These are phyloP conservation scores for Seiridium unicorne DNA, from an alignment of 2,329 filamentous ascomycete species.

Conservation along the genomic window DNA sequence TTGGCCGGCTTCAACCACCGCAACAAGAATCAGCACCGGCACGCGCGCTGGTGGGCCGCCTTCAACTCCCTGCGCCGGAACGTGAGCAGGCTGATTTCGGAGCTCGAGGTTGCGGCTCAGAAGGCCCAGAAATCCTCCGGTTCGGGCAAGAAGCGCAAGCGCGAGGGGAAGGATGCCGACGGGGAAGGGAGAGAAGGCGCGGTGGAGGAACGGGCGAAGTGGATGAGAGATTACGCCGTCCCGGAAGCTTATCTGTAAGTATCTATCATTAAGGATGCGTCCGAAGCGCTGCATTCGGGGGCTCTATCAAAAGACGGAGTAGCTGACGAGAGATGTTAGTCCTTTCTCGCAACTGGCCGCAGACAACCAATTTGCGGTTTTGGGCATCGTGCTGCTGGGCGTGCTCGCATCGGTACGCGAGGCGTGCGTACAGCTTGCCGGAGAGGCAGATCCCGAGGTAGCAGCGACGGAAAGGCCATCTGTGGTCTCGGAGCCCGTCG, in stretches of 20 bases:
- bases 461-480: background rate
- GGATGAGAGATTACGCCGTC: slow-evolving; percentile 38
- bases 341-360: slow-evolving; percentile 69
- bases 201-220: slow-evolving; percentile 28
- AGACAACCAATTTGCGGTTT: slow-evolving; percentile 69
- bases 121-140: slow-evolving; percentile 8
- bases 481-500: background rate
- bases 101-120: slow-evolving; percentile 22
- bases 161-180: slow-evolving; percentile 29
- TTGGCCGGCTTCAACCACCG: slow-evolving; percentile 76
- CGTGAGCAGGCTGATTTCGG: slow-evolving; percentile 50
- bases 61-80: slow-evolving; percentile 71
- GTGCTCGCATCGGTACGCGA: slow-evolving; percentile 58
- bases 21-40: slow-evolving; percentile 88
- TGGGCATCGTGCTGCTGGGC: slow-evolving; percentile 69
- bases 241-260: slow-evolving; percentile 45
- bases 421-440: slow-evolving; percentile 36
- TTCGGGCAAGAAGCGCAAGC: slow-evolving; percentile 38
- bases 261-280: no score
- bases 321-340: slow-evolving; percentile 27
- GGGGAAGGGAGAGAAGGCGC: slow-evolving; percentile 8
- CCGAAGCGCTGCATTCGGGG: no score
- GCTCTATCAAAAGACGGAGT: background rate
- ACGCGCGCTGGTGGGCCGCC: slow-evolving; percentile 75
- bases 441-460: slow-evolving; percentile 11